phyloP scores from a whole-genome alignment of 2,329 filamentous ascomycete genomes.

The Fusarium stilboides region DNA sequence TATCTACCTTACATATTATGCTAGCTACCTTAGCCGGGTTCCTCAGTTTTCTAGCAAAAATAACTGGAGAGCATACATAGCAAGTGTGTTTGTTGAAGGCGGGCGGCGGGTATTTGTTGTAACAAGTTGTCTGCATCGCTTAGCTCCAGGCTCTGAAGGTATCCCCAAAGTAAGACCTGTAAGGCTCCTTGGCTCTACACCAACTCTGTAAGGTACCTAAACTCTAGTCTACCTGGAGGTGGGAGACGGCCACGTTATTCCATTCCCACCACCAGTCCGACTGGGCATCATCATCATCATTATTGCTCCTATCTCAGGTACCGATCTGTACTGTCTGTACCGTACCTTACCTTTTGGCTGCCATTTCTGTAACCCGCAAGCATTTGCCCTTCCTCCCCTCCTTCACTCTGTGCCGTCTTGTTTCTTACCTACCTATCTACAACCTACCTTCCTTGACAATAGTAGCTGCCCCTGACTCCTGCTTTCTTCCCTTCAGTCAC shows the following conservation, averaged over 20 bases:
- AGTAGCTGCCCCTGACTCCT: slow-evolving; percentile 40
- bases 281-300: slow-evolving; percentile 26
- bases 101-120: slow-evolving; percentile 9
- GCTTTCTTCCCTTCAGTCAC: slow-evolving; percentile 15
- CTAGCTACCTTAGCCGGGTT: not conserved
- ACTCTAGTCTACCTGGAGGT: not conserved
- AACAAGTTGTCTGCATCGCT: not conserved
- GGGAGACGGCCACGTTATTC: slow-evolving; percentile 35
- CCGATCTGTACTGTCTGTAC: slow-evolving; percentile 22
- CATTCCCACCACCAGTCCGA: slow-evolving; percentile 26
- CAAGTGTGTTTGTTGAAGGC: slow-evolving; percentile 6
- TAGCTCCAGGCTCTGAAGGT: slow-evolving; percentile 5
- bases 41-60: slow-evolving; percentile 2
- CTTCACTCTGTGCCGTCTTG: slow-evolving; percentile 10
- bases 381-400: slow-evolving; percentile 18
- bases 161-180: slow-evolving; percentile 13
- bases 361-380: slow-evolving; percentile 6
- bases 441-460: slow-evolving; percentile 16
- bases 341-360: not conserved
- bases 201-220: slow-evolving; percentile 24
- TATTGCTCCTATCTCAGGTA: slow-evolving; percentile 28
- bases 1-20: slow-evolving; percentile 24
- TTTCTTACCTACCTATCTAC: slow-evolving; percentile 15
- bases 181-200: slow-evolving; percentile 21
- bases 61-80: slow-evolving; percentile 13